These are phyloP conservation scores for Dactylellina parvicollis DNA, from an alignment of 2,329 filamentous ascomycete genomes.

Conservation along the genomic window DNA sequence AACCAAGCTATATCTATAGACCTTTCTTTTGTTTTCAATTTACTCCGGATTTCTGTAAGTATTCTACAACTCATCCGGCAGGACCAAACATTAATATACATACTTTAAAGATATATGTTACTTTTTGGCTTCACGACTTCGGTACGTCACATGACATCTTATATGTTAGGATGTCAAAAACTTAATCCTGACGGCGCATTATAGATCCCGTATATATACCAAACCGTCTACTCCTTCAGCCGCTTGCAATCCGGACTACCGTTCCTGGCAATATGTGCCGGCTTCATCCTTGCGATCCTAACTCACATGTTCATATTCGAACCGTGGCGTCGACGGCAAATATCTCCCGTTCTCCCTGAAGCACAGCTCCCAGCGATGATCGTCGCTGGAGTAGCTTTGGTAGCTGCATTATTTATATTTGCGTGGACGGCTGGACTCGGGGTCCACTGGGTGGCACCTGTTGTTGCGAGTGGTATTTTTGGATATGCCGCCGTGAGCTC, in stretches of 20 bases:
- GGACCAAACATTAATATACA: neutral
- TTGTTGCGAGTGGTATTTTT: slow-evolving; percentile 18
- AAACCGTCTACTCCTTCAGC: slow-evolving; percentile 11
- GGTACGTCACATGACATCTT: neutral
- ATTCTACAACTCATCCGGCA: neutral
- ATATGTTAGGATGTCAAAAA: neutral
- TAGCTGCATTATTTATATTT: slow-evolving; percentile 16
- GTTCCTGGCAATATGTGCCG: slow-evolving; percentile 16
- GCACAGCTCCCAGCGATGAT: slow-evolving; percentile 26
- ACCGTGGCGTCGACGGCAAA: slow-evolving; percentile 1
- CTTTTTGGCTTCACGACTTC: slow-evolving; percentile 27
- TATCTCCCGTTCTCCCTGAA: slow-evolving; percentile 1
- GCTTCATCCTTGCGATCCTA: slow-evolving; percentile 7
- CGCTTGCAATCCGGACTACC: slow-evolving; percentile 8
- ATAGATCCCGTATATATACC: slow-evolving; percentile 28
- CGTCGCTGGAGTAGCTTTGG: slow-evolving; percentile 8
- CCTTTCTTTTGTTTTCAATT: slow-evolving; percentile 11
- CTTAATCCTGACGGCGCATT: neutral
- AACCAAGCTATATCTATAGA: neutral
- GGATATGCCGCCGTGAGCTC: slow-evolving; percentile 27
- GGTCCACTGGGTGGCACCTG: slow-evolving; percentile 3
- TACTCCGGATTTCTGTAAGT: slow-evolving; percentile 28
- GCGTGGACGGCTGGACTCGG: slow-evolving; percentile 34
- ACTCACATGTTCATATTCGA: slow-evolving; percentile 25
- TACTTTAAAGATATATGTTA: slow-evolving; percentile 12